Evolutionary conservation across 371 early-diverging fungal species (phyloP).

Genomic region (Rhizopus sp.): DNA sequence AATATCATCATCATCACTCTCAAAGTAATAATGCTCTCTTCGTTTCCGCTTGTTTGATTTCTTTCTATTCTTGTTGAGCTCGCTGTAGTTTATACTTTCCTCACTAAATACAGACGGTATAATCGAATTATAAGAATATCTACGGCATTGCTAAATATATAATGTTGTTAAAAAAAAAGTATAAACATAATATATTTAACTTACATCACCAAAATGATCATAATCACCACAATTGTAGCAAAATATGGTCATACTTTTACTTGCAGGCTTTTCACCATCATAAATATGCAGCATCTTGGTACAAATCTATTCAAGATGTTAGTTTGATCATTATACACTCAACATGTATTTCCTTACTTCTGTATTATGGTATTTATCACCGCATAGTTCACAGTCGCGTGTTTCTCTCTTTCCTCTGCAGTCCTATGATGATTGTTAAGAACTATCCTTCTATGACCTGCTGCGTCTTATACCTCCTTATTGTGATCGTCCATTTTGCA

Average conservation of each 20-base stretch:
- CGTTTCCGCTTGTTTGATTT: neutral
- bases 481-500: slow-evolving; percentile 1
- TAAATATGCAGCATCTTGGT: slow-evolving; percentile 14
- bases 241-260: neutral
- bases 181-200: neutral
- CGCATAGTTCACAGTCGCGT: slow-evolving; percentile 7
- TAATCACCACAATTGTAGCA: slow-evolving; percentile 20
- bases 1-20: too few species aligned
- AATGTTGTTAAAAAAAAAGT: neutral
- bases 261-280: neutral
- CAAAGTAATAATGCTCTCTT: neutral
- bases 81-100: slow-evolving; percentile 5
- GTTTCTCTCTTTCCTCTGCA: slow-evolving; percentile 1
- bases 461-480: too few species aligned
- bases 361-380: slow-evolving; percentile 11
- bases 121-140: neutral
- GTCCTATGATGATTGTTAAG: slow-evolving; percentile 1
- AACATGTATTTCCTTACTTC: neutral
- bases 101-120: slow-evolving; percentile 20
- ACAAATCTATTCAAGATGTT: slow-evolving; percentile 11
- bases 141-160: slow-evolving; percentile 4
- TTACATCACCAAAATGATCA: slow-evolving; percentile 30
- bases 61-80: neutral
- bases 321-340: neutral
- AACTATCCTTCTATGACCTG: neutral